Evolutionary conservation across 2,329 filamentous ascomycete species (phyloP).

Genomic region (Cytospora paraplurivora): DNA sequence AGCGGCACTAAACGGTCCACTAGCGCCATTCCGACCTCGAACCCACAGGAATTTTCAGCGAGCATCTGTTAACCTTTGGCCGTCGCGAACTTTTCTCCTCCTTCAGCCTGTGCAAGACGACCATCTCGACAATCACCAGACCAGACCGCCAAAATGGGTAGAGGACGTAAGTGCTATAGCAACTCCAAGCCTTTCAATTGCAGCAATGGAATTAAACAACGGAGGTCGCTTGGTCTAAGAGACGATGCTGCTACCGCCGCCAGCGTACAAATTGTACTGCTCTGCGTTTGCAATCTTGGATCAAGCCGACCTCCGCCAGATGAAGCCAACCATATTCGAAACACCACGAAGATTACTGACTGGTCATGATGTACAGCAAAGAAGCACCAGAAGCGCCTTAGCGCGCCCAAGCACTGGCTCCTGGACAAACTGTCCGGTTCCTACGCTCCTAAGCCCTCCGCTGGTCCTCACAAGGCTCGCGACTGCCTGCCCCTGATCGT

Average conservation of each 20-base stretch:
- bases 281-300: neutral
- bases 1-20: neutral
- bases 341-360: slow-evolving; percentile 17
- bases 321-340: neutral
- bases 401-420: slow-evolving; percentile 99
- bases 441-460: slow-evolving; percentile 71
- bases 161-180: slow-evolving; percentile 29
- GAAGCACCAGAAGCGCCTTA: slow-evolving; percentile 99
- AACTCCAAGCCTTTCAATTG: neutral
- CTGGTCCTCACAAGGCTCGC: slow-evolving; percentile 98
- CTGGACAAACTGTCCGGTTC: slow-evolving; percentile 98
- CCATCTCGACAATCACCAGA: slow-evolving; percentile 22
- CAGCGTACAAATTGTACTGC: neutral
- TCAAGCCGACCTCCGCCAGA: neutral
- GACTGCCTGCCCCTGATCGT: slow-evolving; percentile 99
- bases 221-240: neutral
- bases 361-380: slow-evolving; percentile 49
- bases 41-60: slow-evolving; percentile 26
- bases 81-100: slow-evolving; percentile 13
- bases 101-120: slow-evolving; percentile 25
- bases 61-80: neutral
- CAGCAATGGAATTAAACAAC: slow-evolving; percentile 5
- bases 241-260: neutral
- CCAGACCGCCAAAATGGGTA: slow-evolving; percentile 30
- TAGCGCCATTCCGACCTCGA: slow-evolving; percentile 16